Percentiles rank a stretch among this genome's conserved stretches.
Evolutionary conservation across 371 early-diverging fungal genomes (phyloP).

Genomic region (Mortierella sp.): DNA sequence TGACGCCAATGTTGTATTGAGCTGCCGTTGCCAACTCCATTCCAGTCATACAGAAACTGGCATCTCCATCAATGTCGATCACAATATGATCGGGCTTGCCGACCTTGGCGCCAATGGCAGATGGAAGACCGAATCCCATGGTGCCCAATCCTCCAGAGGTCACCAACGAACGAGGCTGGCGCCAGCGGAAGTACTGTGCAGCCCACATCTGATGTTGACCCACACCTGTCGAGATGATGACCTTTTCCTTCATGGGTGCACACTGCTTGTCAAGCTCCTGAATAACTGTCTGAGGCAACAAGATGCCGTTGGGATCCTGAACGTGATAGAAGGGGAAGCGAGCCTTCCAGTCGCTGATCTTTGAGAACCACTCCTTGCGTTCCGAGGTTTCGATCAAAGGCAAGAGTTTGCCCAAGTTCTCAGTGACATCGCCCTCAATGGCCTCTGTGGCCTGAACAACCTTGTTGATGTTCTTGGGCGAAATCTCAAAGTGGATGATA

Average conservation of each 20-base stretch:
- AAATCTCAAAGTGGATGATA: constrained; percentile 97
- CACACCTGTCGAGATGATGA: constrained; percentile 95
- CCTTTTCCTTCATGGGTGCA: constrained; percentile 85
- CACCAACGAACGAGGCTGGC: constrained; percentile 87
- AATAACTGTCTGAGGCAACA: constrained; percentile 95
- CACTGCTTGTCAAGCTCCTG: constrained; percentile 91
- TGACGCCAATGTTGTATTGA: constrained; percentile 96
- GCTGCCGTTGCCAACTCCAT: constrained; percentile 97
- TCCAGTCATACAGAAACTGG: constrained; percentile 96
- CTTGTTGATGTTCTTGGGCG: constrained; percentile 99
- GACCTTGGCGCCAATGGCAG: constrained; percentile 97
- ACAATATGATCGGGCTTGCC: constrained; percentile 93
- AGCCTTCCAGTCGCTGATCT: constrained; percentile 85
- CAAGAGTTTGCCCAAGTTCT: constrained; percentile 81
- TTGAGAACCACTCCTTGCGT: constrained; percentile 86
- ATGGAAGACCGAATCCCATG: constrained; percentile 96
- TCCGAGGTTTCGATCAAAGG: constrained; percentile 77
- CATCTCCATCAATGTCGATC: constrained; percentile 97
- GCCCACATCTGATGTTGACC: constrained; percentile 99
- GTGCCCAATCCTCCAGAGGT: constrained; percentile 98
- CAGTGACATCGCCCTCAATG: constrained; percentile 94
- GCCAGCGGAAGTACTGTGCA: constrained; percentile 88
- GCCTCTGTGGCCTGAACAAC: constrained; percentile 90
- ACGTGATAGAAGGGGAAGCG: constrained; percentile 87
- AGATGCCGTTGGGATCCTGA: constrained; percentile 61